Evolutionary conservation across 371 early-diverging fungal genomes (phyloP), one percentile per base, ranked within the genome.

Genomic region (Mortierella polycephala): DNA sequence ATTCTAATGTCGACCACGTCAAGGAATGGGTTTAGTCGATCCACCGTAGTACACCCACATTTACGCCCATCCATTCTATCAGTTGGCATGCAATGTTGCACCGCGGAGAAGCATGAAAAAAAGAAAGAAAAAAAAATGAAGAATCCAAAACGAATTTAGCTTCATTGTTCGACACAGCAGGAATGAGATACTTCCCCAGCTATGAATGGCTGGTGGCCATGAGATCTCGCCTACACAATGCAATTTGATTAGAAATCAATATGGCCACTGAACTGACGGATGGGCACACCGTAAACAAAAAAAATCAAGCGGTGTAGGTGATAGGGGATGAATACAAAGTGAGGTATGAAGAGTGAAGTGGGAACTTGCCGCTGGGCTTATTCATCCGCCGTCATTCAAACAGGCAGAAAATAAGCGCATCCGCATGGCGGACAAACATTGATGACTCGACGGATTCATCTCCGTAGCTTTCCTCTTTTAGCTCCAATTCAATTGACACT

Each of bases 101-200:
- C 30, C 30, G 30, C 4, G 30, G 30, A 4, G 30, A 4, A 30
- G 30, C 30, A 30, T 30, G 30, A 30, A 30, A 30, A 60, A 44
- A 61, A n/a, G n/a, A n/a, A n/a, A n/a, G n/a, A n/a, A n/a, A n/a
- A n/a, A n/a, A n/a, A n/a, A n/a, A n/a, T n/a, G n/a, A n/a, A 62
- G 69, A 46, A 46, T 46, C 51, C 58, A 69, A 63, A 69, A 51
- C 45, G 70, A 45, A 21, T 63, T 69, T 53, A 57, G 53, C 62
- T 69, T 40, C 52, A 42, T 18, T 47, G 40, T 41, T 40, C n/a
- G 7, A 40, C 42, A n/a, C 37, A 23, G 40, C 11, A 46, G 13
- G 42, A 49, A 45, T 23, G 41, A n/a, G 30, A 7, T 21, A 39
- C 13, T 44, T 20, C 37, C n/a, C 41, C 55, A 41, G 41, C 20